Base-by-base conservation (phyloP, 1,284 basidiomycete species). In the Malassezia obtusa region DNA sequence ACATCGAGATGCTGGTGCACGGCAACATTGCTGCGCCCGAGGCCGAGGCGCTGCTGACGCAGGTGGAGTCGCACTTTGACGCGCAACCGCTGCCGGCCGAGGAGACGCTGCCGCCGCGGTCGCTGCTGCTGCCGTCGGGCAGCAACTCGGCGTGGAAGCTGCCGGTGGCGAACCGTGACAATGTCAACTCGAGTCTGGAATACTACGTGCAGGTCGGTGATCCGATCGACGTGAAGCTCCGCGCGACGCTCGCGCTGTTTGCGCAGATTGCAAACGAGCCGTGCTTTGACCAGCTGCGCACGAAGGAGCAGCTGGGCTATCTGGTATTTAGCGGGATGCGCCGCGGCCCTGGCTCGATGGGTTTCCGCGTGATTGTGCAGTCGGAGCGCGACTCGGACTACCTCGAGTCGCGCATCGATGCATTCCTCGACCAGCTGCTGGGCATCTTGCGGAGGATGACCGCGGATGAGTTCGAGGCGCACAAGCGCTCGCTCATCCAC, bases 231-330 rank as follows among this genome's bases (percentile, higher is more conserved):
- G 57, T 70, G 11, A 17, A 38, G 15, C 35, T 58, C 24, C 64
- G 71, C 4, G 62, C 71, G 3, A 55, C 55, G n/a, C 62, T 73
- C 15, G 58, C 61, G 11, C 57, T 73, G 11, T 58, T 73, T 26
- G 56, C 65, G 4, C 71, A 73, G 60, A 73, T 73, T 14, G 69
- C 67, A 17, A 51, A 62, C 26, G 94, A 98, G 68, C 91, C 92
- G 0, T 81, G 85, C n/a, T 99, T 98, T 76, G 85, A 94, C 69
- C 78, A 85, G 32, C 80, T 99, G 36, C 84, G 94, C n/a, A 96
- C 92, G 2, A 84, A 90, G 74, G 89, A 98, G 74, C 94, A 98
- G 75, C 80, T 99, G 0, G 94, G 94, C 11, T 98, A 99, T 73
- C 63, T 73, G 1, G 71, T 73, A 11, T 72, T 71, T 43, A 63